Percentiles rank a stretch among this genome's conserved stretches.
phyloP scores from a whole-genome alignment of 345 rosid genomes.

The Salix purpurea region DNA sequence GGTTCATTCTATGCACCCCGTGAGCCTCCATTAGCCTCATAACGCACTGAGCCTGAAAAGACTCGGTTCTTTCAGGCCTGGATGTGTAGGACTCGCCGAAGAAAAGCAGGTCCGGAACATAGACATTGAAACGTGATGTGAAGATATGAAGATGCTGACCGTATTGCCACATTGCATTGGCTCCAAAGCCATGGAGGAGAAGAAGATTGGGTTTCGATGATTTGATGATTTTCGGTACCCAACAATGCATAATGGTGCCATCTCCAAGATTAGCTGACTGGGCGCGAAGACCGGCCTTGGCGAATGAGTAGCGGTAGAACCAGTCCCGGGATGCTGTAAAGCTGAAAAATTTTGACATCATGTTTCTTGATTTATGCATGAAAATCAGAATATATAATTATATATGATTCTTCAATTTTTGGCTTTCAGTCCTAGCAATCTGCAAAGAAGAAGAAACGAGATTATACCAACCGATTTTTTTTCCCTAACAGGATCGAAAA shows the following conservation, averaged over 20 bases:
- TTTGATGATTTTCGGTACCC: constrained; percentile 49
- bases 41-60: constrained; percentile 64
- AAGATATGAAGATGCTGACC: constrained; percentile 51
- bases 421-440: background rate
- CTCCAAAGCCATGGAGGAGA: constrained; percentile 71
- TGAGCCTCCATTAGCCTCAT: constrained; percentile 50
- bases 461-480: too few relatives aligned
- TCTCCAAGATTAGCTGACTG: constrained; percentile 43
- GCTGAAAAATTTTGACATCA: constrained; percentile 48
- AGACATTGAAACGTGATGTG: constrained; percentile 56
- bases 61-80: constrained; percentile 43
- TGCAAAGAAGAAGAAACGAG: background rate
- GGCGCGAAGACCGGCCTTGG: constrained; percentile 53
- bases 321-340: constrained; percentile 60
- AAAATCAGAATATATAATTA: background rate
- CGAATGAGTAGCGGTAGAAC: constrained; percentile 51
- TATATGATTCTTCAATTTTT: background rate
- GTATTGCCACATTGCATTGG: constrained; percentile 85
- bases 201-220: constrained; percentile 47
- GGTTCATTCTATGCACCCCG: constrained; percentile 39
- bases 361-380: background rate
- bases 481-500: background rate
- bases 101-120: constrained; percentile 70
- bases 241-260: constrained; percentile 65
- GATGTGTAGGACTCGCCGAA: constrained; percentile 56